Percentiles rank a stretch among this genome's conserved stretches.
phyloP scores from a whole-genome alignment of 495 filamentous ascomycete species.

The Rusavskia elegans region DNA sequence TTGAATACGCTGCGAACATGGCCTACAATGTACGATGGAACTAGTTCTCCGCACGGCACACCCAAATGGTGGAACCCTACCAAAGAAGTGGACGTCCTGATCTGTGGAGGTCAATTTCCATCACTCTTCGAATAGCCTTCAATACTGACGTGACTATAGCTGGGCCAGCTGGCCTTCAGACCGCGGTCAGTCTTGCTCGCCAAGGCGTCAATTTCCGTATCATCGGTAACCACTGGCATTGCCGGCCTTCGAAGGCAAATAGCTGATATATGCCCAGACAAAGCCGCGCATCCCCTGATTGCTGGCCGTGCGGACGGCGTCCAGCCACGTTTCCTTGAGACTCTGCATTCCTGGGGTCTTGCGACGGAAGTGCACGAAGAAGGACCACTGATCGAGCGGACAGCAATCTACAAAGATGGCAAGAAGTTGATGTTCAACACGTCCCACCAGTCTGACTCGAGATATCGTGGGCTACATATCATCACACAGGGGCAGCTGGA shows the following conservation, averaged over 20 bases:
- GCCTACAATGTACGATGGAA: constrained; percentile 5
- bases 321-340: constrained; percentile 22
- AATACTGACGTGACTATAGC: constrained; percentile 4
- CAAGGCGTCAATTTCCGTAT: constrained; percentile 21
- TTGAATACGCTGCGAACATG: constrained; percentile 14
- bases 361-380: constrained; percentile 21
- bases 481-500: constrained; percentile 26
- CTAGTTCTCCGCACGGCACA: too few relatives aligned
- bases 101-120: too few relatives aligned
- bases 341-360: constrained; percentile 18
- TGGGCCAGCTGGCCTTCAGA: constrained; percentile 16
- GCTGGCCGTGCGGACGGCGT: constrained; percentile 22
- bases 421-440: constrained; percentile 13
- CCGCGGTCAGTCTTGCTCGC: constrained; percentile 16
- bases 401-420: constrained; percentile 20
- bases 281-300: constrained; percentile 11
- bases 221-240: constrained; percentile 8
- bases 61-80: too few relatives aligned
- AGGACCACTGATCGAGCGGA: constrained; percentile 22
- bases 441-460: constrained; percentile 21
- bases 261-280: constrained; percentile 11
- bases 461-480: constrained; percentile 22
- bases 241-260: not conserved
- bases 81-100: too few relatives aligned
- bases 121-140: too few relatives aligned